Percentiles rank a stretch among this genome's conserved stretches.
These are phyloP conservation scores for Pilasporangium apinafurcum DNA, from an alignment of 352 stramenopile genomes.

Conservation along the genomic window DNA sequence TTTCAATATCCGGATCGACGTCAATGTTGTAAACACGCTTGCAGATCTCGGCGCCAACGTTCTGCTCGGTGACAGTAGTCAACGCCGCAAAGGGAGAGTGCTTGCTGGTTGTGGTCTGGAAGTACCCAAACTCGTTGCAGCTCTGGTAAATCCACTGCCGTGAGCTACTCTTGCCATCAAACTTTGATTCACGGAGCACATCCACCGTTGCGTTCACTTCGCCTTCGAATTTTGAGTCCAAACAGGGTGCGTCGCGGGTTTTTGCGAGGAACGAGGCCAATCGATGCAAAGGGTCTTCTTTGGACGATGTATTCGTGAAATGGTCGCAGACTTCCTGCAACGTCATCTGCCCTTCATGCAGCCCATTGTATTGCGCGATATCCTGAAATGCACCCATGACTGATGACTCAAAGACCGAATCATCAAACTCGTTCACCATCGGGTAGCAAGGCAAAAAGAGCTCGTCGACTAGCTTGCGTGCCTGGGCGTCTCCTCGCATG, in stretches of 20 bases:
- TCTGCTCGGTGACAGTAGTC: constrained; percentile 59
- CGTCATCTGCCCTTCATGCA: constrained; percentile 40
- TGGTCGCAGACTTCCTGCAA: constrained; percentile 57
- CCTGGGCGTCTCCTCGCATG: constrained; percentile 43
- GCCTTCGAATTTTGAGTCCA: constrained; percentile 81
- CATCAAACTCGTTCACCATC: constrained; percentile 75
- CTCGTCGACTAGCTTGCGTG: constrained; percentile 28
- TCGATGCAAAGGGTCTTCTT: constrained; percentile 19
- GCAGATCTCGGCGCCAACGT: constrained; percentile 71
- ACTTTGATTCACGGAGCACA: constrained; percentile 45
- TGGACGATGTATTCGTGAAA: constrained; percentile 25
- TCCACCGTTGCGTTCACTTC: constrained; percentile 57
- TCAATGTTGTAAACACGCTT: constrained; percentile 77
- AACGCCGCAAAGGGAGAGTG: constrained; percentile 64
- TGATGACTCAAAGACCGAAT: constrained; percentile 72
- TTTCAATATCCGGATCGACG: constrained; percentile 38
- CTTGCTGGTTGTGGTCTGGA: constrained; percentile 61
- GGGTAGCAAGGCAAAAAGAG: constrained; percentile 64
- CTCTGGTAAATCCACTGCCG: constrained; percentile 87
- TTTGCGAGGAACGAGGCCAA: constrained; percentile 53
- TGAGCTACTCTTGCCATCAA: constrained; percentile 62
- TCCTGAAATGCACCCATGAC: constrained; percentile 77
- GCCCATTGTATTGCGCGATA: constrained; percentile 69
- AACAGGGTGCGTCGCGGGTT: constrained; percentile 43
- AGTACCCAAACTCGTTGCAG: constrained; percentile 89